Evolutionary conservation across 2,329 filamentous ascomycete species (phyloP), one percentile per base, ranked within the genome.

Genomic region (Penicillium glabrum): DNA sequence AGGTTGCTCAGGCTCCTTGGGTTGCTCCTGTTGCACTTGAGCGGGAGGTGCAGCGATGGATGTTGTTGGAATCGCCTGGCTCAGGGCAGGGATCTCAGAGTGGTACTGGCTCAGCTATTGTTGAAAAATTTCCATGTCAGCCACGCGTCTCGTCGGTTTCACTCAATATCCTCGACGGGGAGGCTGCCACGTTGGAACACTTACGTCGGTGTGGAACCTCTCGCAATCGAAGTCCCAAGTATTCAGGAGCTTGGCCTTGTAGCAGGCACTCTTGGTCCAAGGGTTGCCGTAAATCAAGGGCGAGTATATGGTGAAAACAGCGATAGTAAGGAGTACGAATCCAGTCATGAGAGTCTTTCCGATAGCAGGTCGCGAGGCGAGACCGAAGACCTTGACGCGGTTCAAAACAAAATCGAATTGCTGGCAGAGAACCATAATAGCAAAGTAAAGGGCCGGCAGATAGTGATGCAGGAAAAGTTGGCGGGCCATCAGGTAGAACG

Each of bases 161-260:
- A 44, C 55, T 66, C 58, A 68, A 59, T 58, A 60, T 49, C 70
- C 66, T 62, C 71, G 67, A 43, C 61, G 67, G 21, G 67, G 66
- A 63, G 69, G 63, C 45, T 60, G 60, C 68, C 66, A 74, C 59
- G 64, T 56, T 58, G 69, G 69, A 66, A 68, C 63, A 88, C 90
- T 90, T 87, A 97, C 93, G 72, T 86, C 87, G 63, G 88, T 87
- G 67, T 89, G 82, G 80, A 99, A 99, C 58, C 85, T 93, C 75
- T 96, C 96, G 84, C 95, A 99, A 76, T 99, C 95, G 84, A 93
- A 99, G 73, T 99, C 95, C 95, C 95, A 99, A 1, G 86, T 88
- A 57, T 83, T 80, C 71, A 98, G 88, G 13, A 99, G 80, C 81
- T 98, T 98, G 60, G 95, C 88, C 55, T 86, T 86, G 65, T 86